A percentile compares a stretch with the other conserved stretches of the same genome.
Conservation (phyloP, 768 basidiomycete genomes). For the Pleurotus citrinopileatus region DNA sequence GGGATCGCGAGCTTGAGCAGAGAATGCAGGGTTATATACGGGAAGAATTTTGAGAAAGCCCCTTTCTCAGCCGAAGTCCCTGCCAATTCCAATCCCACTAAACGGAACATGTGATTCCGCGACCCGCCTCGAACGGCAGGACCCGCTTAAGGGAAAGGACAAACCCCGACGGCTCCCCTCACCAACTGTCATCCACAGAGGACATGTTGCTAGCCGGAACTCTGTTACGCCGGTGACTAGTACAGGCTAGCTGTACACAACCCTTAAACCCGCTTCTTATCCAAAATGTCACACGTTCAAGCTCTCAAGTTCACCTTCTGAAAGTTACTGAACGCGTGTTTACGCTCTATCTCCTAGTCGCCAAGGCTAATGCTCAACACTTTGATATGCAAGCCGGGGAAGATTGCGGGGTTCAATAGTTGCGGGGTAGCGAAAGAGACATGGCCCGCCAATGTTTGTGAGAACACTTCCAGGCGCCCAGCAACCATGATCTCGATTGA, state of each 20-base stretch:
- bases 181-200: not conserved
- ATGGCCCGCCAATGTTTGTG: constrained; percentile 48
- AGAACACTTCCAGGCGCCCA: too few species aligned
- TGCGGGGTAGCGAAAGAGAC: too few species aligned
- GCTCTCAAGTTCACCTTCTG: not conserved
- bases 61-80: constrained; percentile 25
- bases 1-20: constrained; percentile 22
- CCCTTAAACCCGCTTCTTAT: constrained; percentile 2
- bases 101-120: constrained; percentile 46
- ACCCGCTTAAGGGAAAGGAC: not conserved
- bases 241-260: not conserved
- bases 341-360: constrained; percentile 92
- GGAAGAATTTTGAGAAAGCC: constrained; percentile 17
- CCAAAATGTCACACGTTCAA: not conserved
- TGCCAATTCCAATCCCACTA: too few species aligned
- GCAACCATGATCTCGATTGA: not conserved
- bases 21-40: constrained; percentile 19
- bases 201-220: not conserved
- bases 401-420: too few species aligned
- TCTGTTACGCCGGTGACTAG: not conserved
- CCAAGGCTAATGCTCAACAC: too few species aligned
- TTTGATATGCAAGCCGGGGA: too few species aligned
- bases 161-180: constrained; percentile 32
- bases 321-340: not conserved
- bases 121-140: not conserved